Evolutionary conservation across 495 filamentous ascomycete species (phyloP), one percentile per base, ranked within the genome.

Genomic region (Daldinia loculata): DNA sequence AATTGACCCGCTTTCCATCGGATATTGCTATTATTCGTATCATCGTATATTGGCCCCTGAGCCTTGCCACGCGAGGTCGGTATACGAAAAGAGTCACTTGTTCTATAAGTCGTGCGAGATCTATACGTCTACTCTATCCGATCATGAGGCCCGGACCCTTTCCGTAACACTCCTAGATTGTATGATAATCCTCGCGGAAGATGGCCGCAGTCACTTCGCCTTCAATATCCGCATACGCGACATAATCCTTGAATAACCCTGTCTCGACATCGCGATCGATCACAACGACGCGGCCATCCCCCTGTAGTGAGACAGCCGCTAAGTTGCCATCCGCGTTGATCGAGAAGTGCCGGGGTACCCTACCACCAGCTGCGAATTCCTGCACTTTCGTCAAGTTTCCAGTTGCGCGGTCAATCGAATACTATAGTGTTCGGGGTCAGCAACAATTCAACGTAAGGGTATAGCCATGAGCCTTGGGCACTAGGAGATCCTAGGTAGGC

Each of bases 261-360:
- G 84, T 88, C 41, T 70, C 66, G 2, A 78, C 77, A 77, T 92
- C 84, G 12, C 90, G 79, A 74, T 81, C 72, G 57, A 92, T 83
- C 74, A 93, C 76, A 11, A 84, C 89, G 6, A 91, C 87, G 48
- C 84, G 85, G 30, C 83, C 80, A 60, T 85, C 86, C 4, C 72
- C 79, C 78, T 91, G 89, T 67, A 90, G 81, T n/a, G 87, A 89
- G 53, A 90, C 84, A 1, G 87, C 89, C 3, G 89, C 81, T 51
- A 89, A 74, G 70, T 83, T 84, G 1, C 90, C 90, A 6, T 82
- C 84, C 63, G 82, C 82, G 71, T 89, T 92, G 70, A 93, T 79
- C 36, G 84, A 86, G 75, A 93, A 88, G 32, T 91, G 89, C 43
- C 91, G 79, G 6, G 92, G 91, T 51, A 82, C 79, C 5, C 78